These are phyloP conservation scores for Ceratocystis cubensis DNA, from an alignment of 2,329 filamentous ascomycete species.

Conservation along the genomic window DNA sequence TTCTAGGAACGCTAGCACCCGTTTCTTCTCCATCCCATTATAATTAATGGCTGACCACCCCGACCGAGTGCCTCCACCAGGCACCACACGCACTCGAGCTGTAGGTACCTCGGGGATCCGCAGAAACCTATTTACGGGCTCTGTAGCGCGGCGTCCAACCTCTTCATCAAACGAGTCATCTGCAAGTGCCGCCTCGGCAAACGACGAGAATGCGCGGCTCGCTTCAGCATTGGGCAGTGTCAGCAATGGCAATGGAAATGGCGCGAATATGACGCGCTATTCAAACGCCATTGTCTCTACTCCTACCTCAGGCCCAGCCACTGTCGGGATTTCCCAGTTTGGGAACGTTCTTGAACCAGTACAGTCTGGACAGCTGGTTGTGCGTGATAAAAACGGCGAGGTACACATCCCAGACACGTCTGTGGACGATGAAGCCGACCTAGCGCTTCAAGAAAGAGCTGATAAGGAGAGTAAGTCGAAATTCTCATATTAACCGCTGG, in stretches of 20 bases:
- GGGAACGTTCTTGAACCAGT: slow-evolving; percentile 9
- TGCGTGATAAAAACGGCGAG: slow-evolving; percentile 50
- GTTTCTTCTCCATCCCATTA: too few species aligned
- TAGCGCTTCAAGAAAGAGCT: slow-evolving; percentile 43
- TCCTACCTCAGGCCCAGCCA: neutral
- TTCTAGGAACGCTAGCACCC: neutral
- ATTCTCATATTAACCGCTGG: neutral
- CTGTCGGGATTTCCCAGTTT: neutral
- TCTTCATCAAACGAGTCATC: slow-evolving; percentile 15
- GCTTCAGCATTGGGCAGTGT: neutral
- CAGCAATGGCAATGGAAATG: neutral
- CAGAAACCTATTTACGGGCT: slow-evolving; percentile 16
- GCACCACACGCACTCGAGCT: slow-evolving; percentile 12
- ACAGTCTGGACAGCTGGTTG: slow-evolving; percentile 42
- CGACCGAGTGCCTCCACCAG: slow-evolving; percentile 6
- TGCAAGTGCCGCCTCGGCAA: slow-evolving; percentile 1
- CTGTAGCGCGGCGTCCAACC: slow-evolving; percentile 14
- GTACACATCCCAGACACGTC: slow-evolving; percentile 35
- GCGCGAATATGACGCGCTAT: neutral
- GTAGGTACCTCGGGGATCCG: slow-evolving; percentile 16
- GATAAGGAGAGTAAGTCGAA: slow-evolving; percentile 41
- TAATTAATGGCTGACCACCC: neutral
- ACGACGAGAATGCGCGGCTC: slow-evolving; percentile 12
- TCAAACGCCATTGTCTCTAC: neutral
- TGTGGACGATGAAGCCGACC: slow-evolving; percentile 41